Conservation (phyloP, 805 yeast species). For the Brettanomyces anomalus region DNA sequence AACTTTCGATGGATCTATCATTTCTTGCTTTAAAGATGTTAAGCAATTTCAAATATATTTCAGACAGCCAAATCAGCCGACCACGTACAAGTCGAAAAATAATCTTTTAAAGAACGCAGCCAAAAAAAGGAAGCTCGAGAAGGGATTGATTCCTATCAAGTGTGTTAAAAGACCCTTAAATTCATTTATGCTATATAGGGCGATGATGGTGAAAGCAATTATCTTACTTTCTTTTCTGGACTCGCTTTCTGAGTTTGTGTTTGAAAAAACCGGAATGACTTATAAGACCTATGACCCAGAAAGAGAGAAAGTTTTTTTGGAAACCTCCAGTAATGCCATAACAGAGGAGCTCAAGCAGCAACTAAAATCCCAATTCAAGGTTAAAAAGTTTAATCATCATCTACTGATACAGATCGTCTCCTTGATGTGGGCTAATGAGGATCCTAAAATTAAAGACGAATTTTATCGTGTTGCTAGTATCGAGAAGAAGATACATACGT, state of each 20-base stretch:
- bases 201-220: conserved; percentile 33
- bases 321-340: conserved; percentile 6
- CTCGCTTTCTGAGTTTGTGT: conserved; percentile 14
- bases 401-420: conserved; percentile 33
- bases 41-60: conserved; percentile 19
- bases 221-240: conserved; percentile 20
- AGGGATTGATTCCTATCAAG: conserved; percentile 3
- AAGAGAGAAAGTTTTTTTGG: conserved; percentile 10
- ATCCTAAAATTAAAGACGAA: conserved; percentile 24
- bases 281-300: conserved; percentile 11
- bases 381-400: conserved; percentile 32
- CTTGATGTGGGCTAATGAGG: conserved; percentile 37
- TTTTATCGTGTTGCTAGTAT: conserved; percentile 30
- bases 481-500: conserved; percentile 33
- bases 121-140: not conserved
- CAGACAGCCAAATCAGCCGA: conserved; percentile 14
- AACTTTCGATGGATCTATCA: conserved; percentile 13
- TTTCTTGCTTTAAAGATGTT: conserved; percentile 13
- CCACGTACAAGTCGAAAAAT: conserved; percentile 7
- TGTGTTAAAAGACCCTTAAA: conserved; percentile 38
- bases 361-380: conserved; percentile 8
- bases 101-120: not conserved
- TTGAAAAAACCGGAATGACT: conserved; percentile 10
- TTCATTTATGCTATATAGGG: conserved; percentile 38
- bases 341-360: conserved; percentile 4